Percentiles rank a stretch among this genome's conserved stretches.
These are phyloP conservation scores for Calonectria multiphialidica DNA, from an alignment of 2,329 filamentous ascomycete species.

Conservation along the genomic window DNA sequence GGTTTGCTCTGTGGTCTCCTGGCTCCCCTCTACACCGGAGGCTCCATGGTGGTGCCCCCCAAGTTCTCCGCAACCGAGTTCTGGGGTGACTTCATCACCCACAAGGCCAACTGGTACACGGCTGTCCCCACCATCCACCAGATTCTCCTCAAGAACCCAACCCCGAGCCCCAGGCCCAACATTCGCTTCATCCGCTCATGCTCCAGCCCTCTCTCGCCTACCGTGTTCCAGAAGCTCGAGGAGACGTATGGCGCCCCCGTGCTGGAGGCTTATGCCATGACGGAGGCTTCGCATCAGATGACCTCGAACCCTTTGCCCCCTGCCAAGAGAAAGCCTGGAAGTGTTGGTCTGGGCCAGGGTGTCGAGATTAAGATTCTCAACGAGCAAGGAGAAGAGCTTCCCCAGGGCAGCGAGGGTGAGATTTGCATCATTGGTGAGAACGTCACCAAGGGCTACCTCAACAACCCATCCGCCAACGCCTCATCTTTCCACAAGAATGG, in stretches of 20 bases:
- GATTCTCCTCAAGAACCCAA: slow-evolving; percentile 81
- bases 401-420: slow-evolving; percentile 80
- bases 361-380: slow-evolving; percentile 86
- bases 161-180: slow-evolving; percentile 74
- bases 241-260: slow-evolving; percentile 82
- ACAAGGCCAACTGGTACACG: slow-evolving; percentile 91
- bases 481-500: slow-evolving; percentile 79
- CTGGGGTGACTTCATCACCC: slow-evolving; percentile 80
- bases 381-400: slow-evolving; percentile 74
- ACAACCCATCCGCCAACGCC: slow-evolving; percentile 82
- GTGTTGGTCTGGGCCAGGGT: slow-evolving; percentile 85
- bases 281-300: slow-evolving; percentile 89
- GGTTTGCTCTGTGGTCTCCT: slow-evolving; percentile 88
- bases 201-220: slow-evolving; percentile 85
- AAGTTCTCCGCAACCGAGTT: slow-evolving; percentile 88
- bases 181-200: slow-evolving; percentile 92
- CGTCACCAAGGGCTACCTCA: slow-evolving; percentile 87
- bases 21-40: slow-evolving; percentile 79
- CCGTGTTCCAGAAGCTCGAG: slow-evolving; percentile 84
- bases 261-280: slow-evolving; percentile 93
- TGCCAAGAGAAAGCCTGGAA: slow-evolving; percentile 81
- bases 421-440: slow-evolving; percentile 88
- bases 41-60: slow-evolving; percentile 82
- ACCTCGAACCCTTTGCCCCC: slow-evolving; percentile 80
- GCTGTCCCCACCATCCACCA: slow-evolving; percentile 95